Conservation (phyloP, 2,329 filamentous ascomycete genomes). For the Fusarium coicis region DNA sequence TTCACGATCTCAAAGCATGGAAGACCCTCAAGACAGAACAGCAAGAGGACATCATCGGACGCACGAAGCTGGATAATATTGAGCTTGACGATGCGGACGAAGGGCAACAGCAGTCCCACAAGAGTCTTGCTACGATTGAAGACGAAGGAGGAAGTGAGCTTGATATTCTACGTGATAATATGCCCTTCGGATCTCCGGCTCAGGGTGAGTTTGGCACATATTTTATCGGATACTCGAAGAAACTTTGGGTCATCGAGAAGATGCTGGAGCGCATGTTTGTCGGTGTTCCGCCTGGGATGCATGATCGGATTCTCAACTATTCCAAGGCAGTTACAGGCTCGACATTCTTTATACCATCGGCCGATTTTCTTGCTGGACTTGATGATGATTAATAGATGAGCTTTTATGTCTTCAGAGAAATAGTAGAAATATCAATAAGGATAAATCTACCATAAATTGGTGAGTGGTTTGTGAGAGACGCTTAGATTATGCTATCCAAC, state of each 20-base stretch:
- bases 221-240: conserved; percentile 65
- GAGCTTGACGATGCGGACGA: conserved; percentile 63
- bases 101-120: conserved; percentile 64
- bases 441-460: not conserved
- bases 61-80: conserved; percentile 67
- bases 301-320: conserved; percentile 67
- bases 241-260: conserved; percentile 66
- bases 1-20: conserved; percentile 64
- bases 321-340: conserved; percentile 63
- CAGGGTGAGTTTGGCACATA: conserved; percentile 66
- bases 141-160: conserved; percentile 62
- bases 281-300: conserved; percentile 62
- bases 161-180: conserved; percentile 67
- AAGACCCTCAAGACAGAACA: conserved; percentile 57
- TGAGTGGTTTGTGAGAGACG: not conserved
- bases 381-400: not conserved
- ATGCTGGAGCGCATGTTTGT: conserved; percentile 70
- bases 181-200: conserved; percentile 68
- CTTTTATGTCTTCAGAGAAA: not conserved
- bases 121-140: conserved; percentile 64
- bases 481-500: not conserved
- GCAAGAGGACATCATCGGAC: conserved; percentile 67
- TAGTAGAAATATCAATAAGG: not conserved
- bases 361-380: conserved; percentile 18
- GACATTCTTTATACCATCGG: conserved; percentile 62